Base-by-base conservation (phyloP, 1,139 yeast species). In the Chernovozyma sophiae-reginae region DNA sequence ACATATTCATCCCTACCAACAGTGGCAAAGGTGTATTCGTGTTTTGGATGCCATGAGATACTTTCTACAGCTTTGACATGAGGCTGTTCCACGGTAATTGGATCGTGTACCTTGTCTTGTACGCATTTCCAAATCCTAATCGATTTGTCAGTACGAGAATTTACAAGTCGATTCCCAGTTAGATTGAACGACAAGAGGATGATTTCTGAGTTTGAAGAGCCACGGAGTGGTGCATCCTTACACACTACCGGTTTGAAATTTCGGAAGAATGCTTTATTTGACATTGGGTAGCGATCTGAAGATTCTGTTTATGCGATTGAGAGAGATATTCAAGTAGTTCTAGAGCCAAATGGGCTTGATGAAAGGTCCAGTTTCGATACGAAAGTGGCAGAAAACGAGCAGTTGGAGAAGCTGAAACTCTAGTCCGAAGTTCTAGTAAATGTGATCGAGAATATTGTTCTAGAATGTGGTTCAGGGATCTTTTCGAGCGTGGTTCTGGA, bases 21-120 rank as follows among this genome's bases (percentile, higher is more conserved):
- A 2, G 85, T 70, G 1, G 79, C 85, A 42, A 85, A 64, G 19
- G 71, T 58, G 31, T 61, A 64, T 18, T 74, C 76, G 33, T 71
- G 65, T 13, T 52, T 52, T 0, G 89, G 85, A 40, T 78, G 70
- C 89, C 92, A 85, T 2, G 77, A 55, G 2, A 84, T 46, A 13
- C 71, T 53, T 33, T 72, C 74, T 2, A 78, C 75, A 2, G 76
- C 59, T 40, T 62, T 63, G 2, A 58, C 61, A 42, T 75, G 81
- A 1, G 79, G 65, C 25, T 60, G 58, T 18, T 65, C 73, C 2
- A 74, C 65, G 2, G 63, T 56, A 14, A 65, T 55, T 0, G 72
- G 64, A 4, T 64, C 65, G 3, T 52, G 40, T 19, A 62, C 45
- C 16, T 56, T 44, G 18, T 61, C 70, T 19, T 52, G 58, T 2